Evolutionary conservation across 768 basidiomycete genomes (phyloP).

Genomic region (Daedaleopsis nitida): DNA sequence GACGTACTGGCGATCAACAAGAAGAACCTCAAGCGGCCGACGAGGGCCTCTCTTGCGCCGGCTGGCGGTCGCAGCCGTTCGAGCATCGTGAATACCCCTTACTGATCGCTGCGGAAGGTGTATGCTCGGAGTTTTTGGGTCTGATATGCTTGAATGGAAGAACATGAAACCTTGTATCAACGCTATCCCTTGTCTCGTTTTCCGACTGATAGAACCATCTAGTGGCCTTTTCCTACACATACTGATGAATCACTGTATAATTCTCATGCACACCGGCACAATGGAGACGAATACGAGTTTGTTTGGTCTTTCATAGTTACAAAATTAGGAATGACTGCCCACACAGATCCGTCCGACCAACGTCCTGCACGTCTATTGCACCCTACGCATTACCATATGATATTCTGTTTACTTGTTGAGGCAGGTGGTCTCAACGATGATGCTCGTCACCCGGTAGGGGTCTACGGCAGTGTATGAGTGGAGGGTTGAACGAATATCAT

Average conservation of each 20-base stretch:
- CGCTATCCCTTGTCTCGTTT: background rate
- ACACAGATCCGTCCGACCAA: conserved; percentile 14
- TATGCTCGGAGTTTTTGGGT: background rate
- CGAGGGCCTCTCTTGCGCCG: conserved; percentile 66
- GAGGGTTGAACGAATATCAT: background rate
- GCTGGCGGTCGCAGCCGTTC: conserved; percentile 55
- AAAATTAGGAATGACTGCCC: conserved; percentile 13
- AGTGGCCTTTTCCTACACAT: no score
- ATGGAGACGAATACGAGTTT: background rate
- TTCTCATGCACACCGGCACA: no score
- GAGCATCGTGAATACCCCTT: conserved; percentile 58
- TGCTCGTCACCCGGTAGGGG: conserved; percentile 91
- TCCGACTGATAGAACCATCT: background rate
- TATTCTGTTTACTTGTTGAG: conserved; percentile 51
- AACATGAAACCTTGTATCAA: background rate
- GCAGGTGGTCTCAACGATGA: conserved; percentile 86
- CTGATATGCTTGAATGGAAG: background rate
- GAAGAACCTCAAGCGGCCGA: conserved; percentile 85
- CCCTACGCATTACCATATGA: background rate
- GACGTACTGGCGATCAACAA: conserved; percentile 94
- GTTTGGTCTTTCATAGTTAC: background rate
- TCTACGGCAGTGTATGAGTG: conserved; percentile 45
- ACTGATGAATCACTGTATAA: no score
- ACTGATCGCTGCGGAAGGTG: conserved; percentile 13
- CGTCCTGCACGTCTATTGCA: conserved; percentile 11